A percentile compares a stretch with the other conserved stretches of the same genome.
Conservation (phyloP, 257 asterid genomes). For the Ligustrum vulgare region DNA sequence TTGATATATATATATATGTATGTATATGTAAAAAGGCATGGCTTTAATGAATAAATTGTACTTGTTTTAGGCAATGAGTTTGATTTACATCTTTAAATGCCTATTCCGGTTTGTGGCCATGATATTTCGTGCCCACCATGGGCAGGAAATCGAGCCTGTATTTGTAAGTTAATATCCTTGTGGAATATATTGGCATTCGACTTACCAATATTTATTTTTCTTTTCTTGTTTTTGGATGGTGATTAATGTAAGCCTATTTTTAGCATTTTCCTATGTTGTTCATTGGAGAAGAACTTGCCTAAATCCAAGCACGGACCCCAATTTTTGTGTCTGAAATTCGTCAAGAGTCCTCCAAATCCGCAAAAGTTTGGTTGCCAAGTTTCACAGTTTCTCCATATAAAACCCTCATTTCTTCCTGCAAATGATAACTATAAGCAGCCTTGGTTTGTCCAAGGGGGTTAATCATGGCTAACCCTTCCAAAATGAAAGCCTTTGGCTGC, state of each 20-base stretch:
- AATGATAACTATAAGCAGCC: conserved; percentile 34
- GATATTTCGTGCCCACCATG: too few relatives aligned
- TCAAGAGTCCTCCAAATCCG: neutral
- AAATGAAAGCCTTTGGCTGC: conserved; percentile 47
- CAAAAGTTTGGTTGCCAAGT: neutral
- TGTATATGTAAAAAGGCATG: neutral
- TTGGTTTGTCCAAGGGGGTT: conserved; percentile 43
- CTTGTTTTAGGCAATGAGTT: neutral
- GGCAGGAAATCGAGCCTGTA: too few relatives aligned
- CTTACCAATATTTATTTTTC: neutral
- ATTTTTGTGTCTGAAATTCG: neutral
- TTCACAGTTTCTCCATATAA: conserved; percentile 4
- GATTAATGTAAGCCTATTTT: neutral
- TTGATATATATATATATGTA: too few relatives aligned
- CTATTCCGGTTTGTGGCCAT: too few relatives aligned
- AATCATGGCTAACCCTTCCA: conserved; percentile 30
- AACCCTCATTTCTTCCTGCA: neutral
- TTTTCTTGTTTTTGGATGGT: neutral
- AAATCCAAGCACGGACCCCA: neutral
- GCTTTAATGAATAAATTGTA: neutral
- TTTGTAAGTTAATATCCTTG: neutral
- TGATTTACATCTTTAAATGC: too few relatives aligned
- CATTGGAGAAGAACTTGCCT: neutral
- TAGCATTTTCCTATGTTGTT: conserved; percentile 19
- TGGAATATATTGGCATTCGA: neutral